Conservation (phyloP, 2,329 filamentous ascomycete species). For the Colletotrichum agaves region DNA sequence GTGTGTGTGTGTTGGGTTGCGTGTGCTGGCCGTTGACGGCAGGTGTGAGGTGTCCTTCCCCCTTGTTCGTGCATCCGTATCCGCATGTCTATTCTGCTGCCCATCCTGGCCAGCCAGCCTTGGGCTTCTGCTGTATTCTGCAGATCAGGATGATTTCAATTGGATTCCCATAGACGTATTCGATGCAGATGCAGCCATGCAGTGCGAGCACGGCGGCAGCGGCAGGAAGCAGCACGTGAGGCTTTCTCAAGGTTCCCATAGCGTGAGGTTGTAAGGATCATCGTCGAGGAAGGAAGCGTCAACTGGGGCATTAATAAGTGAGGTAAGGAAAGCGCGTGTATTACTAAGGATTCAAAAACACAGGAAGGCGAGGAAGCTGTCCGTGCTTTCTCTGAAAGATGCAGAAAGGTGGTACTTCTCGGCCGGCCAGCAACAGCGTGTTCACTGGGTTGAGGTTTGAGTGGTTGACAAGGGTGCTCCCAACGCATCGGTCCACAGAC, state of each 20-base stretch:
- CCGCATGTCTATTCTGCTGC: neutral
- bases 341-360: slow-evolving; percentile 1
- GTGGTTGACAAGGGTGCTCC: slow-evolving; percentile 31
- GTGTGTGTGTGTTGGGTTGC: neutral
- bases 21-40: slow-evolving; percentile 8
- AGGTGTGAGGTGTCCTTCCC: neutral
- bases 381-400: neutral
- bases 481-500: slow-evolving; percentile 26
- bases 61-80: slow-evolving; percentile 9
- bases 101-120: neutral
- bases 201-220: slow-evolving; percentile 11
- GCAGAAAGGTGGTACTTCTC: slow-evolving; percentile 6
- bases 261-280: too few relatives aligned
- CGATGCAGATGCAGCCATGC: slow-evolving; percentile 11
- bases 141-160: neutral
- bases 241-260: too few relatives aligned
- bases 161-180: slow-evolving; percentile 12
- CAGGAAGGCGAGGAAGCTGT: neutral
- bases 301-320: neutral
- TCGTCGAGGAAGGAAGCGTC: neutral
- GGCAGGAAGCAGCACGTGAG: neutral
- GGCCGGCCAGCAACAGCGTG: neutral
- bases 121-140: neutral
- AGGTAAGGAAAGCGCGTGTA: slow-evolving; percentile 4
- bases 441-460: slow-evolving; percentile 28